phyloP scores from a whole-genome alignment of 2,329 filamentous ascomycete genomes.

The Onygenales sp. region DNA sequence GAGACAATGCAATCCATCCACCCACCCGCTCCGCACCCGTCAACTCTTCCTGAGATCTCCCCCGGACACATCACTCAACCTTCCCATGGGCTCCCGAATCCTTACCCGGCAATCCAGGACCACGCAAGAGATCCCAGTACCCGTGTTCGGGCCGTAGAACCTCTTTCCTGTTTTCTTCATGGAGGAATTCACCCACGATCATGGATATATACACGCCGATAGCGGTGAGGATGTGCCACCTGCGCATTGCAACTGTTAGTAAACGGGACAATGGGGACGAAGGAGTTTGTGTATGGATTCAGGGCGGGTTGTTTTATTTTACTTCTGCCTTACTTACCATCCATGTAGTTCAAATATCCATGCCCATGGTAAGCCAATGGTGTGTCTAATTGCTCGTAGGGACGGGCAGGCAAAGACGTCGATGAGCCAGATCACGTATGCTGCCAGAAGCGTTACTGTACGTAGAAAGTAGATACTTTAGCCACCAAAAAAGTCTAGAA shows the following conservation, averaged over 20 bases:
- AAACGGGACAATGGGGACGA: too few species aligned
- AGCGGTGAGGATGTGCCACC: conserved; percentile 13
- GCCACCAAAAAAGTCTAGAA: background rate
- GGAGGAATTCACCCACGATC: conserved; percentile 8
- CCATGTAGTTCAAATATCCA: conserved; percentile 20
- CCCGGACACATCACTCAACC: background rate
- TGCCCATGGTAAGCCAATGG: conserved; percentile 13
- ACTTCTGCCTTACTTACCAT: conserved; percentile 12
- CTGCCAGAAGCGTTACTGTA: conserved; percentile 6
- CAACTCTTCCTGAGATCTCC: too few species aligned
- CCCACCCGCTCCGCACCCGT: too few species aligned
- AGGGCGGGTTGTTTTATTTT: background rate
- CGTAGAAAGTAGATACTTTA: background rate
- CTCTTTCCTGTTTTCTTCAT: conserved; percentile 4
- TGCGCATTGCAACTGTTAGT: background rate
- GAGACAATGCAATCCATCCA: too few species aligned
- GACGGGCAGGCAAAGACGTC: conserved; percentile 15
- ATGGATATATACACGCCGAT: conserved; percentile 9
- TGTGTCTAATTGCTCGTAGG: conserved; percentile 11
- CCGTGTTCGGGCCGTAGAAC: background rate
- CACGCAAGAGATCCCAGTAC: conserved; percentile 1
- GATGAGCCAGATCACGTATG: conserved; percentile 15
- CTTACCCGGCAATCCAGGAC: background rate
- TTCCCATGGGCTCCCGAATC: background rate
- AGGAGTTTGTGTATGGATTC: background rate